Conservation (phyloP, 169 alveolate species). For the Cryptosporidium baileyi region DNA sequence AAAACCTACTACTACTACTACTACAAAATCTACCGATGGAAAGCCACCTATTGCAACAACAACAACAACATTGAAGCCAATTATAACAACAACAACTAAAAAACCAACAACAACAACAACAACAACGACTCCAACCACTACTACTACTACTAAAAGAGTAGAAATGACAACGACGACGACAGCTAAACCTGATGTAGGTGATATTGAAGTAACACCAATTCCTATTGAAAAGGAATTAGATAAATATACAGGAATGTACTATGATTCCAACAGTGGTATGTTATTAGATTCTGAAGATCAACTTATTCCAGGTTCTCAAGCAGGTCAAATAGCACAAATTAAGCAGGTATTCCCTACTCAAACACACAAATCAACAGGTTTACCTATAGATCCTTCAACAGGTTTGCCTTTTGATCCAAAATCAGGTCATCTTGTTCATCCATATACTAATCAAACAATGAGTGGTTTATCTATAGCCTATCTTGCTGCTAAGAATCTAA, state of each 20-base stretch:
- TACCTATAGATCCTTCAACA: conserved; percentile 51
- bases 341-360: not conserved
- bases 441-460: conserved; percentile 28
- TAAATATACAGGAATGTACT: conserved; percentile 28
- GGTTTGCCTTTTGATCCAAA: conserved; percentile 66
- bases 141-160: conserved; percentile 30
- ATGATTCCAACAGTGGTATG: conserved; percentile 41
- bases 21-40: not conserved
- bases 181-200: not conserved
- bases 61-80: not conserved
- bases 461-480: conserved; percentile 17
- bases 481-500: not conserved
- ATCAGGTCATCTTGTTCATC: conserved; percentile 36
- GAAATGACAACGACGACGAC: conserved; percentile 31
- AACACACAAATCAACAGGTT: conserved; percentile 26
- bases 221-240: conserved; percentile 13
- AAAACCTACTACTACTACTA: conserved; percentile 21
- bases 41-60: not conserved
- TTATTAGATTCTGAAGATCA: not conserved
- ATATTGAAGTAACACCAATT: conserved; percentile 45
- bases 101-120: not conserved
- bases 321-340: conserved; percentile 15
- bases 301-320: conserved; percentile 64
- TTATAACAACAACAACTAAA: not conserved
- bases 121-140: not conserved